These are phyloP conservation scores for Metschnikowia gelsemii DNA, from an alignment of 805 yeast genomes.

Conservation along the genomic window DNA sequence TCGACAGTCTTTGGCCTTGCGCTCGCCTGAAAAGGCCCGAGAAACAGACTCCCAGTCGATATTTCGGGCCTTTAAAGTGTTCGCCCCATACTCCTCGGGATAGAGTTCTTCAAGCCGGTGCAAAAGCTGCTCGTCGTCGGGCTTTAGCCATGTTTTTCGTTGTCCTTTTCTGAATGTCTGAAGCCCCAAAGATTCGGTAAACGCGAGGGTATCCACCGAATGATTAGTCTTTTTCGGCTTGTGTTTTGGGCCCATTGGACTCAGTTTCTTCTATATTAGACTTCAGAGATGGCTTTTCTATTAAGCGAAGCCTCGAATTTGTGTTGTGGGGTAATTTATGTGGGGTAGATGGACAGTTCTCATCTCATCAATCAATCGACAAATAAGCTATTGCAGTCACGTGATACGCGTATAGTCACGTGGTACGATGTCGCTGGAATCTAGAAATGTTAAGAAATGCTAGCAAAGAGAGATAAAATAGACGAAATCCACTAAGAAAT, in stretches of 20 bases:
- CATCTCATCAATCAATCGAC: no score
- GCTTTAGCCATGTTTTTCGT: conserved; percentile 71
- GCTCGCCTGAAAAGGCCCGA: conserved; percentile 36
- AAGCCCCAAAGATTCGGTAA: conserved; percentile 72
- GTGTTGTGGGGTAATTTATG: background rate
- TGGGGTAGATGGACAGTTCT: no score
- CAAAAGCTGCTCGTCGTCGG: conserved; percentile 62
- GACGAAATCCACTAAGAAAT: no score
- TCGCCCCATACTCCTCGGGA: conserved; percentile 19
- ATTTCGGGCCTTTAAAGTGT: conserved; percentile 34
- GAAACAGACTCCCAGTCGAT: conserved; percentile 67
- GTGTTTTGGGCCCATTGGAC: conserved; percentile 10
- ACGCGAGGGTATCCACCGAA: conserved; percentile 50
- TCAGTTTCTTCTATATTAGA: no score
- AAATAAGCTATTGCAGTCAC: no score
- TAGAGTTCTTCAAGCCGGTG: conserved; percentile 40
- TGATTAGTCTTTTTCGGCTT: conserved; percentile 10
- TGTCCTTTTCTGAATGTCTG: conserved; percentile 65
- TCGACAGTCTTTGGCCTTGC: conserved; percentile 80
- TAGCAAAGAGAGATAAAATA: background rate
- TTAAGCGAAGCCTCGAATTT: background rate
- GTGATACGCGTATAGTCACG: background rate
- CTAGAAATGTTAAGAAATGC: background rate
- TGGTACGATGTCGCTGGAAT: background rate
- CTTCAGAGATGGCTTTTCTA: no score